A percentile compares a stretch with the other conserved stretches of the same genome.
Conservation (phyloP, 345 rosid species). For the Brassica carinata region DNA sequence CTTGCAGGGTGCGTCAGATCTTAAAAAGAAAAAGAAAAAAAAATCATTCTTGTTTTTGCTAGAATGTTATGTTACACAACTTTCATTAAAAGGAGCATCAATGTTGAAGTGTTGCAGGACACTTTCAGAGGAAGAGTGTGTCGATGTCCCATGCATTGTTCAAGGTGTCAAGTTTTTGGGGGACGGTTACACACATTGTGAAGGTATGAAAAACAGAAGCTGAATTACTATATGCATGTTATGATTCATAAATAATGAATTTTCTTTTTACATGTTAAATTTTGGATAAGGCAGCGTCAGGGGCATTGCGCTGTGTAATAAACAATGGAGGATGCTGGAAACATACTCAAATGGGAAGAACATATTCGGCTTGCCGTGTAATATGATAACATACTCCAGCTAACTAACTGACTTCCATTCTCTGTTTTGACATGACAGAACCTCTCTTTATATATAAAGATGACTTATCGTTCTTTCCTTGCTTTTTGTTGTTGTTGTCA, state of each 20-base stretch:
- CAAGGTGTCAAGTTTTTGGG: constrained; percentile 80
- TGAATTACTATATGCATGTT: neutral
- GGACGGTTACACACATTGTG: constrained; percentile 87
- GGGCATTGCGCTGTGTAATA: constrained; percentile 64
- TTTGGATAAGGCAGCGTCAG: constrained; percentile 55
- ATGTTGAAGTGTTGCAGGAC: constrained; percentile 48
- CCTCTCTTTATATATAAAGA: neutral
- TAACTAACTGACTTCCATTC: neutral
- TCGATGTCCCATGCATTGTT: constrained; percentile 74
- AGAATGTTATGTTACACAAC: neutral
- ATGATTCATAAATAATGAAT: neutral
- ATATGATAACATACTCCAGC: constrained; percentile 17
- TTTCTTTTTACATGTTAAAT: neutral
- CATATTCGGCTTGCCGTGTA: constrained; percentile 79
- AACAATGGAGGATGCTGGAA: constrained; percentile 94
- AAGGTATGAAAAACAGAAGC: constrained; percentile 47
- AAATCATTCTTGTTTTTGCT: neutral
- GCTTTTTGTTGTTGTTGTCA: constrained; percentile 27
- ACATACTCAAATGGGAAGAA: constrained; percentile 55
- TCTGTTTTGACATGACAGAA: neutral
- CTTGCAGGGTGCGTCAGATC: constrained; percentile 69
- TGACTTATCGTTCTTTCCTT: neutral
- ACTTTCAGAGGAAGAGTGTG: constrained; percentile 97
- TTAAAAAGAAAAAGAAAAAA: neutral
- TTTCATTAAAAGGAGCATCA: neutral